These are phyloP conservation scores for Emydomyces testavorans DNA, from an alignment of 2,329 filamentous ascomycete species.

Conservation along the genomic window DNA sequence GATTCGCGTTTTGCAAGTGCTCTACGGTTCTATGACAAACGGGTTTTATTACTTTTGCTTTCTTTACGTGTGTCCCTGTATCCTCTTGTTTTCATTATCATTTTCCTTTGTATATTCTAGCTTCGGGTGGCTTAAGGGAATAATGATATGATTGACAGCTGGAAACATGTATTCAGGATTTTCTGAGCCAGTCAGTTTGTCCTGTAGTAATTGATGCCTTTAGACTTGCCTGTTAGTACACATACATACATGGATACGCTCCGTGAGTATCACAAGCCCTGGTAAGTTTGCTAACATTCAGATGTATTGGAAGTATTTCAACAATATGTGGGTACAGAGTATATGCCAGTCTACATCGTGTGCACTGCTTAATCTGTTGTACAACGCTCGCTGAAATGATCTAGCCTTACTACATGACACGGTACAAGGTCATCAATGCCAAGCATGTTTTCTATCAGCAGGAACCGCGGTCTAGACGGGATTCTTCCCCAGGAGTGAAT, in stretches of 20 bases:
- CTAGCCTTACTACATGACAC: too few species aligned
- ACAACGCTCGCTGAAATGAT: not conserved
- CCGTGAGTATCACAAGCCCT: not conserved
- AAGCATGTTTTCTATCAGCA: not conserved
- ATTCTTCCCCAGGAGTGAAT: too few species aligned
- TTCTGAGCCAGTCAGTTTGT: too few species aligned
- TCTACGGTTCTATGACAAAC: not conserved
- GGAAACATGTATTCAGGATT: not conserved
- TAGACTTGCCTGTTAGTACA: too few species aligned
- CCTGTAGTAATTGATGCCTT: too few species aligned
- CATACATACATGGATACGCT: too few species aligned
- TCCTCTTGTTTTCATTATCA: not conserved
- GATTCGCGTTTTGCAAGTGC: not conserved
- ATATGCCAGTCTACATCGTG: not conserved
- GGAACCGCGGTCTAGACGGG: not conserved
- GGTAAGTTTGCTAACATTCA: not conserved
- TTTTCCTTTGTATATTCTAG: not conserved
- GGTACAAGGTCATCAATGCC: not conserved
- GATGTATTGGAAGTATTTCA: too few species aligned
- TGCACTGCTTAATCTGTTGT: not conserved
- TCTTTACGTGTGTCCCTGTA: not conserved
- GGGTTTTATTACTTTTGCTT: not conserved
- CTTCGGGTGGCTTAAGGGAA: constrained; percentile 5
- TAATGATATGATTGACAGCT: not conserved
- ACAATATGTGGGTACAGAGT: too few species aligned